A percentile compares a stretch with the other conserved stretches of the same genome.
Evolutionary conservation across 495 filamentous ascomycete species (phyloP).

Genomic region (Geoglossum glabrum): DNA sequence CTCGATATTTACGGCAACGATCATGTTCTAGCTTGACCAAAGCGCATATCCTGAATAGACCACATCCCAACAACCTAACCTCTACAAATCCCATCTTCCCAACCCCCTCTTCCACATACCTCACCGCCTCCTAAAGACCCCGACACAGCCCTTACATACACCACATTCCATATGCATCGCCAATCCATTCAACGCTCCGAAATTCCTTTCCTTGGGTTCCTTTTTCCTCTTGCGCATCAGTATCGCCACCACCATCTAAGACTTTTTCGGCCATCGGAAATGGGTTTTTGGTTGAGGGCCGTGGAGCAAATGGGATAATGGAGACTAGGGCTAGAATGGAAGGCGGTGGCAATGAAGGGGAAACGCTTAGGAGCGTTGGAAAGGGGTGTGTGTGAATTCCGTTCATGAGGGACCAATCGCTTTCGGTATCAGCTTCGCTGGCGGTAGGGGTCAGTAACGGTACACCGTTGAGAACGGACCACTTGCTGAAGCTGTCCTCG

Average conservation of each 20-base stretch:
- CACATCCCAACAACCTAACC: not conserved
- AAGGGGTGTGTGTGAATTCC: not conserved
- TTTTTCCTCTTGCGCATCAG: not conserved
- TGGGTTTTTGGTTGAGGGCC: not conserved
- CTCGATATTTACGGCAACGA: conserved; percentile 6
- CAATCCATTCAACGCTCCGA: conserved; percentile 11
- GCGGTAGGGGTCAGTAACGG: not conserved
- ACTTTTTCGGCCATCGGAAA: not conserved
- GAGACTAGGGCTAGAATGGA: not conserved
- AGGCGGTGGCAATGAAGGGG: not conserved
- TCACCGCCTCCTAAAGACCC: not conserved
- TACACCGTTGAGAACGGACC: not conserved
- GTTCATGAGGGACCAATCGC: not conserved
- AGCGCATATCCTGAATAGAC: conserved; percentile 4
- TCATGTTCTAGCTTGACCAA: conserved; percentile 6
- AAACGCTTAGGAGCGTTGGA: not conserved
- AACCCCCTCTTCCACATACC: not conserved
- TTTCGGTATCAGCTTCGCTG: not conserved
- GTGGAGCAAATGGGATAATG: not conserved
- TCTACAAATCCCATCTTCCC: not conserved
- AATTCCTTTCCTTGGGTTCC: not conserved
- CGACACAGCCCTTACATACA: not conserved
- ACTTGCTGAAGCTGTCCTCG: not conserved
- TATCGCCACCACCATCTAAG: not conserved
- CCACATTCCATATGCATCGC: conserved; percentile 12